phyloP scores from a whole-genome alignment of 441 rosid genomes.

The Erodium texanum region DNA sequence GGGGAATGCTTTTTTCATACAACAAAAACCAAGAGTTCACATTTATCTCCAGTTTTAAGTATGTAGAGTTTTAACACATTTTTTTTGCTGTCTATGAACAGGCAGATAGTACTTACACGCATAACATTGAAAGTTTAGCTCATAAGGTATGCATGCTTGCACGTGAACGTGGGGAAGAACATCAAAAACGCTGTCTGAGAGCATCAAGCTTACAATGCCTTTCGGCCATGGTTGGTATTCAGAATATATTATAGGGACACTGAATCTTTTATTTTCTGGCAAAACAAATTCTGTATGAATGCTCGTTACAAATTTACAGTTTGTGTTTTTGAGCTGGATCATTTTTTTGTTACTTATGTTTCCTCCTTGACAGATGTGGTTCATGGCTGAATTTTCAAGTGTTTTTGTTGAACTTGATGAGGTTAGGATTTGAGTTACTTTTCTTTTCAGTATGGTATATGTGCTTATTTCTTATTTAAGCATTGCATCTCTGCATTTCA shows the following conservation, averaged over 20 bases:
- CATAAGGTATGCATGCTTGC: constrained; percentile 65
- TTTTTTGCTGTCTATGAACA: constrained; percentile 30
- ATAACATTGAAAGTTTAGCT: constrained; percentile 67
- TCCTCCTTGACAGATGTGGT: constrained; percentile 66
- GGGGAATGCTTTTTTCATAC: background rate
- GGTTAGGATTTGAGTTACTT: constrained; percentile 33
- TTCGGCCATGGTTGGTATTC: constrained; percentile 64
- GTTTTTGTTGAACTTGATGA: constrained; percentile 67
- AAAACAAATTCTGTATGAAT: background rate
- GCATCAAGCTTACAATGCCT: constrained; percentile 91
- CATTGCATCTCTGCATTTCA: background rate
- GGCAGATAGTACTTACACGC: constrained; percentile 71
- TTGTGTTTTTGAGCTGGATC: constrained; percentile 7
- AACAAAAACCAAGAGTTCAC: background rate
- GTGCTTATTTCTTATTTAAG: background rate
- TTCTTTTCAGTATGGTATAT: background rate
- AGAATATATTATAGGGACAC: background rate
- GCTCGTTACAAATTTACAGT: background rate
- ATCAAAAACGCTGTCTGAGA: constrained; percentile 36
- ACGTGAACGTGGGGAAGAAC: constrained; percentile 45
- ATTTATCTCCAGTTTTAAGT: background rate
- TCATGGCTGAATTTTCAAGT: constrained; percentile 70
- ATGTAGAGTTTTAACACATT: constrained; percentile 5
- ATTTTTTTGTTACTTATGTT: constrained; percentile 2
- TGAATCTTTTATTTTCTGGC: background rate